A percentile compares a stretch with the other conserved stretches of the same genome.
These are phyloP conservation scores for Alternaria brassicae DNA, from an alignment of 2,329 filamentous ascomycete species.

Conservation along the genomic window DNA sequence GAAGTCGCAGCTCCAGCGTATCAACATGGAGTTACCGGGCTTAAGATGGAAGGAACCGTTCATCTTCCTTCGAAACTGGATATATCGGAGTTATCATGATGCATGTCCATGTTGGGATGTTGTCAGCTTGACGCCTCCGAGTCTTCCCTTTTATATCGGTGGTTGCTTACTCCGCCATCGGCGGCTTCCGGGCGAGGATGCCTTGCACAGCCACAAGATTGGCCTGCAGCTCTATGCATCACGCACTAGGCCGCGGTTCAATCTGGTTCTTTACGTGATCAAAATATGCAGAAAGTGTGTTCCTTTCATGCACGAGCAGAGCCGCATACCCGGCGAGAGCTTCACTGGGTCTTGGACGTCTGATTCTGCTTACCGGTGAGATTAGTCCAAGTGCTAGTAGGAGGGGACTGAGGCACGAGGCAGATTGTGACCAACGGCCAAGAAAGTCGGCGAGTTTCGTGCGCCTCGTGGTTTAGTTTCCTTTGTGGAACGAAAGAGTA, in stretches of 20 bases:
- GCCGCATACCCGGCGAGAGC: background rate
- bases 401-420: background rate
- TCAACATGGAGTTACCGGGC: background rate
- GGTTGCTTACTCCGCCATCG: background rate
- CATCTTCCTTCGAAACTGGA: background rate
- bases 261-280: background rate
- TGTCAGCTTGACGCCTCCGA: background rate
- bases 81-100: background rate
- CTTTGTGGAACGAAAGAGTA: background rate
- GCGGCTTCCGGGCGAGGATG: background rate
- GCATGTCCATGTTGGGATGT: background rate
- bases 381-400: background rate
- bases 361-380: background rate
- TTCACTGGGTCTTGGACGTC: background rate
- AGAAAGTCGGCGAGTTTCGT: background rate
- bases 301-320: background rate
- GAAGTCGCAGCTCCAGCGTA: background rate
- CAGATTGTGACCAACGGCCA: background rate
- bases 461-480: background rate
- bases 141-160: background rate
- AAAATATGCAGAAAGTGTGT: background rate
- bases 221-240: background rate
- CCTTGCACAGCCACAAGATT: slow-evolving; percentile 3
- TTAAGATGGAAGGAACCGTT: background rate
- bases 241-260: background rate